Base-by-base conservation (phyloP, 345 rosid genomes). In the Ceriops tagal region DNA sequence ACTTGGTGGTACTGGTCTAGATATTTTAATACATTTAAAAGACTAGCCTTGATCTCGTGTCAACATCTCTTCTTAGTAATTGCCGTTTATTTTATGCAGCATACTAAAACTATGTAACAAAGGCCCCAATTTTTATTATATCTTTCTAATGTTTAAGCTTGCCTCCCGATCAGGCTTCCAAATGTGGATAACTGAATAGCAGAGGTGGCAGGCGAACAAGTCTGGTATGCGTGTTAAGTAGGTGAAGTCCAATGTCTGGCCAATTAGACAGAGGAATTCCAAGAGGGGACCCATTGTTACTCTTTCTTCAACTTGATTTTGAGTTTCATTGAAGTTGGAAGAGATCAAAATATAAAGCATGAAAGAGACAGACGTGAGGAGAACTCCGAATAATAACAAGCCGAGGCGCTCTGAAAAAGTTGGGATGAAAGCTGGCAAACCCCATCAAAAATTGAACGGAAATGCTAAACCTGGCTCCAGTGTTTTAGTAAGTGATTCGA, bases 331-430 rank as follows among this genome's bases (percentile, higher is more conserved):
- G 65, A 66, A 47, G 70, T 65, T 66, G 73, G 62, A 49, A 62
- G 62, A 58, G 53, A 71, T 66, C 47, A 68, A 73, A 20, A 22
- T 28, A 27, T 58, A 2, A 58, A 73, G 53, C 53, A 83, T 86
- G 84, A 77, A 75, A 81, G 90, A 87, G 77, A 62, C 72, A 70
- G 73, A 83, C 49, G 87, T 77, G 87, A 87, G 77, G 77, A 85
- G 84, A 78, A 73, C 83, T 34, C 37, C 9, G 37, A 34, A 34
- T 34, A 8, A 34, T 68, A 81, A 71, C 31, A 91, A 83, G 77
- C 72, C 87, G 1, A 90, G 81, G 77, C 85, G 86, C 58, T 58
- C 83, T 13, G 88, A 74, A 58, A 89, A 75, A 77, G 68, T 75
- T 55, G 90, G 75, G 49, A 83, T 78, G 73, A 87, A 62, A 80